Evolutionary conservation across 2,329 filamentous ascomycete genomes (phyloP).

Genomic region (Fusarium tricinctum): DNA sequence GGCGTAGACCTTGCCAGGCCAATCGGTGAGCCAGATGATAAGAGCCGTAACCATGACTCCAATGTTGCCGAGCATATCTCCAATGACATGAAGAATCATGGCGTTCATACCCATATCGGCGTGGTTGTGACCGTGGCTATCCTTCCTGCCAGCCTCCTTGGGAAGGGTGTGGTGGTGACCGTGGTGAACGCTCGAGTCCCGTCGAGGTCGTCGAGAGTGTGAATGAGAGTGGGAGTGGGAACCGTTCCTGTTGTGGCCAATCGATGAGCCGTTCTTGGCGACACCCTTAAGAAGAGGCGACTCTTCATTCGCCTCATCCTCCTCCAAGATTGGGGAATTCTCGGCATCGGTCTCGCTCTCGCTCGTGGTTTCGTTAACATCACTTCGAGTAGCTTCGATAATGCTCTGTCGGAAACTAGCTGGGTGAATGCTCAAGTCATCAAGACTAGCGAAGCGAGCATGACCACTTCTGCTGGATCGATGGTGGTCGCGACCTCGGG

Average conservation of each 20-base stretch:
- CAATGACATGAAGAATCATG: constrained; percentile 81
- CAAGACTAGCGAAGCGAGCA: constrained; percentile 73
- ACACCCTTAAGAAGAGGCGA: constrained; percentile 63
- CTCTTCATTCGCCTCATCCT: constrained; percentile 60
- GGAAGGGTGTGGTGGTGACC: constrained; percentile 87
- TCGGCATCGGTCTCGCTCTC: constrained; percentile 68
- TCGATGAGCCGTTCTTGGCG: constrained; percentile 52
- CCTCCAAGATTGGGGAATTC: constrained; percentile 59
- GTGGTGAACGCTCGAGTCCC: constrained; percentile 72
- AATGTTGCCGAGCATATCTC: constrained; percentile 87
- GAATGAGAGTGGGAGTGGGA: constrained; percentile 36
- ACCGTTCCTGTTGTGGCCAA: constrained; percentile 41
- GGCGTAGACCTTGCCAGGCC: constrained; percentile 85
- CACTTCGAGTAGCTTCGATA: constrained; percentile 80
- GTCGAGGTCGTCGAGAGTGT: constrained; percentile 51
- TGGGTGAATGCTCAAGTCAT: constrained; percentile 87
- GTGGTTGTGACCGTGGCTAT: constrained; percentile 83
- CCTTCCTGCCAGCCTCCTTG: constrained; percentile 68
- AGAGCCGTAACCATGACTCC: constrained; percentile 87
- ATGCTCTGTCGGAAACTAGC: constrained; percentile 93
- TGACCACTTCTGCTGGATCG: constrained; percentile 66
- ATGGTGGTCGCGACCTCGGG: constrained; percentile 60
- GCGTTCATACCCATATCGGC: constrained; percentile 96
- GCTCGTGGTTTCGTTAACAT: constrained; percentile 63
- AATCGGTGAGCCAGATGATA: constrained; percentile 91